Evolutionary conservation across 495 filamentous ascomycete species (phyloP).

Genomic region (Penicillium pancosmium): DNA sequence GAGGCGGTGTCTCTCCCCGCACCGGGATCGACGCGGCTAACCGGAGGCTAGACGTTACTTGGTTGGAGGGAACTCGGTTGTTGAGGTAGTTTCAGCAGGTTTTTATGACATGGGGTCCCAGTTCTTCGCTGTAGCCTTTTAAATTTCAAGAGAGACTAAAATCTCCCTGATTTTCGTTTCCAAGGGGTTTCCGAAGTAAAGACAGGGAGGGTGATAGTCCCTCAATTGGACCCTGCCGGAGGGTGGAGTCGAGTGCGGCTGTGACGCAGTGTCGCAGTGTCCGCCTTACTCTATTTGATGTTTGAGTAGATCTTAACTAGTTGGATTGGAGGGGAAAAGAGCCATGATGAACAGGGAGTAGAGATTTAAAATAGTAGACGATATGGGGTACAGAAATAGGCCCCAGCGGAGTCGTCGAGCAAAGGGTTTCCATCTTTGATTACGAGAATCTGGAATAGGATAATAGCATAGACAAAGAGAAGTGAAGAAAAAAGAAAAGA

Average conservation of each 20-base stretch:
- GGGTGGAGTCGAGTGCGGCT: constrained; percentile 9
- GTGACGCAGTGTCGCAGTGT: constrained; percentile 4
- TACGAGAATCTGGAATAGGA: not conserved
- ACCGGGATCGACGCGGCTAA: constrained; percentile 26
- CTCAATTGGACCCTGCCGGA: constrained; percentile 9
- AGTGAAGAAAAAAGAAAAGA: constrained; percentile 19
- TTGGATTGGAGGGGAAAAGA: not conserved
- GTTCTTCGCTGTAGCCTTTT: too few relatives aligned
- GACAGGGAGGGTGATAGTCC: not conserved
- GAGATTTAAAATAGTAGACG: not conserved
- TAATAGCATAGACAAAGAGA: constrained; percentile 14
- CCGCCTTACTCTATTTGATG: not conserved
- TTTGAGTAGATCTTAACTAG: not conserved
- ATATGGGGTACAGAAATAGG: not conserved
- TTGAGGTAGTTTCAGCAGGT: too few relatives aligned
- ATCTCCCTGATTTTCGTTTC: not conserved
- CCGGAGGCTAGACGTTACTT: not conserved
- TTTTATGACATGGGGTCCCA: too few relatives aligned
- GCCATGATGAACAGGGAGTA: not conserved
- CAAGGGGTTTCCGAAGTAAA: not conserved
- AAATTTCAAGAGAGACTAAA: not conserved
- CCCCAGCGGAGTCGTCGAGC: not conserved
- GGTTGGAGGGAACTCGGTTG: not conserved
- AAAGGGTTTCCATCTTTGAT: not conserved
- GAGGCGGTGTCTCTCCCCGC: constrained; percentile 32